Conservation (phyloP, 1,284 basidiomycete genomes). For the Cystobasidium pallidum region DNA sequence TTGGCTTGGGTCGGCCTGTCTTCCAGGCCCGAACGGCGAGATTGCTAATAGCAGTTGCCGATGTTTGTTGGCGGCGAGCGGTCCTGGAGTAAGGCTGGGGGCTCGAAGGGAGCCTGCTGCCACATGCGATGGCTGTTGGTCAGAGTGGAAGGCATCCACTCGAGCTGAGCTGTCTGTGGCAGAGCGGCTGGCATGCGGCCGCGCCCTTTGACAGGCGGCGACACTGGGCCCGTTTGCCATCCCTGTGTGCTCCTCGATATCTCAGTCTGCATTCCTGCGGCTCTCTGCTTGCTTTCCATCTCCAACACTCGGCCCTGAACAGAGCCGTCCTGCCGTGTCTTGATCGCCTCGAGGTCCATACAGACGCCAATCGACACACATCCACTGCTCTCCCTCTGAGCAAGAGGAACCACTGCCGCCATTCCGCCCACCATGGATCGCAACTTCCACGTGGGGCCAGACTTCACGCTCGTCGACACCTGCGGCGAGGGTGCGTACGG, state of each 20-base stretch:
- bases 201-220: constrained; percentile 3
- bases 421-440: constrained; percentile 48
- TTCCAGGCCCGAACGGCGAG: background rate
- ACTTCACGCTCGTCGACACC: constrained; percentile 66
- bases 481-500: constrained; percentile 81
- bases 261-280: too few species aligned
- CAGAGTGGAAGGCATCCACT: background rate
- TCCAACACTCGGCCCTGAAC: constrained; percentile 2
- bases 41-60: background rate
- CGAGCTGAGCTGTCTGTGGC: background rate
- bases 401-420: constrained; percentile 3
- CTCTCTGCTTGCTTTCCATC: background rate
- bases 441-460: constrained; percentile 51
- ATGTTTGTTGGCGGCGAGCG: background rate
- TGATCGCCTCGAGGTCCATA: background rate
- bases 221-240: background rate
- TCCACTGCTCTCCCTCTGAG: background rate
- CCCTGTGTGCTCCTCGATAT: too few species aligned
- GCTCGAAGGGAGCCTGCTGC: background rate
- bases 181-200: constrained; percentile 9
- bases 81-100: background rate
- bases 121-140: background rate
- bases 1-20: background rate
- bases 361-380: background rate
- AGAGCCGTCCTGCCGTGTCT: background rate